Conservation (phyloP, 2,329 filamentous ascomycete genomes). For the Fusarium brevicatenulatum region DNA sequence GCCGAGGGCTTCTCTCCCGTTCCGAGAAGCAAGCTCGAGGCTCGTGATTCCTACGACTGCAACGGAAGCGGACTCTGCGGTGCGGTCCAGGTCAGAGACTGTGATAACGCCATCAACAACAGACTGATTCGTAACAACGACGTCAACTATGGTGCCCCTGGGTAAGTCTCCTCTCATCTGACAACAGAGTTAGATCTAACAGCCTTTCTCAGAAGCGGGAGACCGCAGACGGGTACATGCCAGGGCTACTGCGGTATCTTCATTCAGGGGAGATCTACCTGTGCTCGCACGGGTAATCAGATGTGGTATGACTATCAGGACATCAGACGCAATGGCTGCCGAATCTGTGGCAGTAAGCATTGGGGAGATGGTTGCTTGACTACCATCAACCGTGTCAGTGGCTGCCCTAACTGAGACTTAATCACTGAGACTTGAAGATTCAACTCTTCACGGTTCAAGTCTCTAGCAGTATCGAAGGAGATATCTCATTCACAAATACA, state of each 20-base stretch:
- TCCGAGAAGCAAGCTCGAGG: neutral
- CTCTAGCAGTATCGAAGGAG: neutral
- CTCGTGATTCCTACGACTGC: neutral
- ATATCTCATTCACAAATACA: neutral
- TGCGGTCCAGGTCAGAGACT: neutral
- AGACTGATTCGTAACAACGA: neutral
- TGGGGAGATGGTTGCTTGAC: neutral
- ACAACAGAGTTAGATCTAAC: neutral
- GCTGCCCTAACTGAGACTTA: neutral
- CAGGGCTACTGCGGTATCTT: neutral
- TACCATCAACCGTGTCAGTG: neutral
- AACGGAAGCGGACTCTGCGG: neutral
- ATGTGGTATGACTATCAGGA: neutral
- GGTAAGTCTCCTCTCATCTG: neutral
- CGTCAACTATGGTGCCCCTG: neutral
- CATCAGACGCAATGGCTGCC: neutral
- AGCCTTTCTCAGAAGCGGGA: neutral
- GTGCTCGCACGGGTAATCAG: neutral
- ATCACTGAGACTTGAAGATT: neutral
- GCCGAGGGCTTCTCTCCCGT: neutral
- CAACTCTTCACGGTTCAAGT: neutral
- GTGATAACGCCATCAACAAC: neutral
- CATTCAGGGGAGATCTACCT: neutral
- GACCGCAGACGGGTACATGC: neutral
- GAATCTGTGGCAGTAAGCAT: neutral